Evolutionary conservation across 2,329 filamentous ascomycete genomes (phyloP), one percentile per base, ranked within the genome.

Genomic region (Podosphaera leucotricha): DNA sequence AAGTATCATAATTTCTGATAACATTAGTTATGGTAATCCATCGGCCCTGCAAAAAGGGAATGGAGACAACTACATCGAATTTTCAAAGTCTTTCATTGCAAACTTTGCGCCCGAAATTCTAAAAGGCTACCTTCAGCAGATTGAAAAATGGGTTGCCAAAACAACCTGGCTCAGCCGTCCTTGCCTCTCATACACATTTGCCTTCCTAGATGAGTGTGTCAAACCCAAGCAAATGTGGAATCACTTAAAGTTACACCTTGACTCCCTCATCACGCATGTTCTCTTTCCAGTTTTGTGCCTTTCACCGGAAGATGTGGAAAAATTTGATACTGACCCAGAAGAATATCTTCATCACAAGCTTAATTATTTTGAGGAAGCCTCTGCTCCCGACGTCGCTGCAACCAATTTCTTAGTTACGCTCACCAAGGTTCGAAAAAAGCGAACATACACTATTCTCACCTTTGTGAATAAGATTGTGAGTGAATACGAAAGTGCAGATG

Each of bases 161-260:
- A 81, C 82, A 43, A 71, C 80, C 43, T 98, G 90, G 90, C 69
- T 98, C 50, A 95, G 86, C 69, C 84, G 87, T 59, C 82, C 86
- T 35, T 90, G 86, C 53, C 67, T 95, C 48, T 92, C 85, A 7
- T 92, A 92, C 62, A 95, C 83, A 0, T 71, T 98, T 48, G 80
- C 90, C 52, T 98, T 92, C 64, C 68, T 98, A 57, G 90, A 98
- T 61, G 90, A 98, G 63, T 94, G 87, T 59, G 84, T 95, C 54
- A 86, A 90, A 59, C 90, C 90, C 40, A 95, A 94, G 67, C 76
- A 83, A 48, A 98, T 93, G 75, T 98, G 90, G 90, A 74, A 77
- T 50, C 77, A 92, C 55, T 71, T 98, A 53, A 92, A 92, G 65
- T 80, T 85, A 37, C 86, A 98, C 62, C 75, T 94, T 61, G 85